Conservation (phyloP, 495 filamentous ascomycete genomes). For the Hyaloscypha finlandica region DNA sequence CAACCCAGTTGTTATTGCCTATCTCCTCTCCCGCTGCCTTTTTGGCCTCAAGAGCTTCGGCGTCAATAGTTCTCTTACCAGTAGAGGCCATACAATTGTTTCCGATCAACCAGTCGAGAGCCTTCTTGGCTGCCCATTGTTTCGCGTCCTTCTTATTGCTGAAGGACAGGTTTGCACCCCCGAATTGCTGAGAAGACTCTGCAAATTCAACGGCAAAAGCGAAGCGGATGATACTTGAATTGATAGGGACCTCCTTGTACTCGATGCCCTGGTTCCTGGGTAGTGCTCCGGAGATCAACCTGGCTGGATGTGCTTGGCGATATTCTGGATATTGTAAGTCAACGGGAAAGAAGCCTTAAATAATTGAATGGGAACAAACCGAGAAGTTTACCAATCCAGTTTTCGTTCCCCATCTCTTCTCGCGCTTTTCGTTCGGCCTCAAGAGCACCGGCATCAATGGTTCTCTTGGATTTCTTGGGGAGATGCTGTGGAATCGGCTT, state of each 20-base stretch:
- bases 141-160: constrained; percentile 22
- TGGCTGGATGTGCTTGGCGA: constrained; percentile 19
- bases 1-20: constrained; percentile 29
- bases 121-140: constrained; percentile 17
- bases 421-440: constrained; percentile 29
- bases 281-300: not conserved
- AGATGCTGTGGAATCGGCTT: not conserved
- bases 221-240: not conserved
- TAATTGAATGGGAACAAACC: constrained; percentile 12
- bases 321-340: constrained; percentile 23
- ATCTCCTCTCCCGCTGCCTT: constrained; percentile 24
- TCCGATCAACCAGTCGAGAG: constrained; percentile 7
- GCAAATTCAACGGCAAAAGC: not conserved
- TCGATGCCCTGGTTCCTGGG: constrained; percentile 1
- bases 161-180: not conserved
- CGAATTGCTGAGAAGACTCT: not conserved
- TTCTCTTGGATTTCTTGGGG: constrained; percentile 13
- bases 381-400: constrained; percentile 28
- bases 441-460: constrained; percentile 31
- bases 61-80: constrained; percentile 22
- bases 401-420: constrained; percentile 24
- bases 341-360: not conserved
- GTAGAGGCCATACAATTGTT: too few relatives aligned
- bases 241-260: constrained; percentile 8
- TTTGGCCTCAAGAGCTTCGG: constrained; percentile 33